These are phyloP conservation scores for Apiospora koreana DNA, from an alignment of 2,329 filamentous ascomycete species.

Conservation along the genomic window DNA sequence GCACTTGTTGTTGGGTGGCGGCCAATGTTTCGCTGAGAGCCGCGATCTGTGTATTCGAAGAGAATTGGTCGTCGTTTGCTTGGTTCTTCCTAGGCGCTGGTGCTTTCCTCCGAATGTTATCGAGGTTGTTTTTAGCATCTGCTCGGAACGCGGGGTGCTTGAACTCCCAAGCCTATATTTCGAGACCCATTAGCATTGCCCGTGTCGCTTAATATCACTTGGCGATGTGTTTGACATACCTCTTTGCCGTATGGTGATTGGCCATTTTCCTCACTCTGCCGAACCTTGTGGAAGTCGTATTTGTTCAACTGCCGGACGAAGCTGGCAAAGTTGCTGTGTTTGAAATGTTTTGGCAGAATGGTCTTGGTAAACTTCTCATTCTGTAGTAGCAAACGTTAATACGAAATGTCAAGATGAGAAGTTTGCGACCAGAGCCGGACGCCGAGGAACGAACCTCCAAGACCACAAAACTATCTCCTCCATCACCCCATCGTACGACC, in stretches of 20 bases:
- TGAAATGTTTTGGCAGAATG: constrained; percentile 82
- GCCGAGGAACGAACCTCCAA: constrained; percentile 68
- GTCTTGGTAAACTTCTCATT: constrained; percentile 90
- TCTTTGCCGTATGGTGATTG: constrained; percentile 80
- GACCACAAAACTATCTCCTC: constrained; percentile 95
- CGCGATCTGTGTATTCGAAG: constrained; percentile 84
- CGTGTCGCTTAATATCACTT: neutral
- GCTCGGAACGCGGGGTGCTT: constrained; percentile 95
- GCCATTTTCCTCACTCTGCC: constrained; percentile 84
- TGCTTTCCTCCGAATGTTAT: constrained; percentile 95
- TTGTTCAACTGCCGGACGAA: constrained; percentile 79
- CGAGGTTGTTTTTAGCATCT: constrained; percentile 93
- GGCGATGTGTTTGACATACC: constrained; percentile 48
- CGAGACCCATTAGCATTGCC: constrained; percentile 30
- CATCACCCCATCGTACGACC: constrained; percentile 93
- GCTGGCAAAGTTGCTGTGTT: constrained; percentile 81
- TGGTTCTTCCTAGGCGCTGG: constrained; percentile 82
- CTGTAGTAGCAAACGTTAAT: constrained; percentile 45
- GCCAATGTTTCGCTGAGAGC: constrained; percentile 85
- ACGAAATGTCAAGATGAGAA: constrained; percentile 22
- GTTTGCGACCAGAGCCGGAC: neutral
- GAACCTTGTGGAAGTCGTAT: constrained; percentile 85
- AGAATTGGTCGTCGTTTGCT: constrained; percentile 68
- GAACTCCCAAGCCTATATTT: constrained; percentile 82
- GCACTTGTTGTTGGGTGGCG: constrained; percentile 89